Base-by-base conservation (phyloP, 805 yeast species). In the Zygosaccharomyces bailii region DNA sequence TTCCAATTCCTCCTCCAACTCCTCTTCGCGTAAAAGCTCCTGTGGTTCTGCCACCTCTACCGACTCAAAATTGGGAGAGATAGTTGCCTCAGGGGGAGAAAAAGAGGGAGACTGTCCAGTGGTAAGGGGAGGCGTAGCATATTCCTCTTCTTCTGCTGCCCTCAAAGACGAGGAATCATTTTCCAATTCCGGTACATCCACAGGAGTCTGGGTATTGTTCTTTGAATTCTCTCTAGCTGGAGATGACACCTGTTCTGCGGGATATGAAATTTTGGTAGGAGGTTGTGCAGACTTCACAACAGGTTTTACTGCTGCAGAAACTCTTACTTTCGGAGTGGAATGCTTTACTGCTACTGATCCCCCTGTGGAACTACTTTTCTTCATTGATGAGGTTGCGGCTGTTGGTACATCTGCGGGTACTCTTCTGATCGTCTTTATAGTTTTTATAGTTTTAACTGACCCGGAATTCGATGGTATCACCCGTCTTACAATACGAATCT, bases 21-120 rank as follows among this genome's bases (percentile, higher is more conserved):
- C 63, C 7, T 57, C 55, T 42, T n/a, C n/a, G n/a, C n/a, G n/a
- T n/a, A n/a, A n/a, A n/a, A 59, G 63, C 40, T 60, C 65, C 19
- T 50, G 45, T 32, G 58, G 40, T 10, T 54, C 42, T 23, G 52
- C 16, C 14, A 7, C 14, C 13, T 27, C 14, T 27, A 3, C 16
- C 14, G 16, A 3, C 10, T 27, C 31, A 24, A 24, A 24, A n/a
- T n/a, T n/a, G n/a, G n/a, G n/a, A n/a, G n/a, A n/a, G n/a, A n/a
- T n/a, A n/a, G n/a, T n/a, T 21, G 25, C 9, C 25, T 6, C 9
- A 21, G 25, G 25, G 9, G 25, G 25, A 21, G 25, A 21, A 21
- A 21, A 9, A 21, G 25, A 6, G 9, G 25, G 25, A 5, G 25
- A 6, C 25, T 21, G 8, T 9, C 8, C 25, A 21, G 25, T 9